Base-by-base conservation (phyloP, 768 basidiomycete genomes). In the Pleurotus giganteus region DNA sequence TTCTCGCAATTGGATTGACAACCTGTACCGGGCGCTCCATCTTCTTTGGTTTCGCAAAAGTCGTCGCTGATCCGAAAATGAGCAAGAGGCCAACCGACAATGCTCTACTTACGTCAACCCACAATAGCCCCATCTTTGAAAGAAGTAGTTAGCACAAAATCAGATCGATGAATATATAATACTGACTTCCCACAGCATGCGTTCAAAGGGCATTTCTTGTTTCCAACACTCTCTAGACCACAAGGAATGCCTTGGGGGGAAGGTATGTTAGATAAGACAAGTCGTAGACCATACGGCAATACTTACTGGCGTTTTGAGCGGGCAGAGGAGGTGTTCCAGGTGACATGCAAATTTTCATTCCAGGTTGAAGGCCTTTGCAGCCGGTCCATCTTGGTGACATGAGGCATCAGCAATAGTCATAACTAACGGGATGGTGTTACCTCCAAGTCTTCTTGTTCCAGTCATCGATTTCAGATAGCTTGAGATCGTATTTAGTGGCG, bases 161-260 rank as follows among this genome's bases (percentile, higher is more conserved):
- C 47, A 19, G 26, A 47, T n/a, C n/a, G 26, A 39, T 24, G 54
- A 12, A 17, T 17, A 28, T 31, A 41, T 19, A 15, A 41, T 36
- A 27, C 53, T 47, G 41, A 58, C 57, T 58, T 58, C 12, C 52
- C 57, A 24, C 57, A 58, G 50, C 57, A 58, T 46, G 53, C 57
- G 17, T 58, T 58, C 19, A 58, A 28, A 11, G 47, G 57, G 47
- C 57, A 58, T 37, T 41, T 31, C 42, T 58, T 54, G 46, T 58
- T 58, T 8, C 57, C 57, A 27, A 55, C 53, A 31, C 57, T 58
- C 57, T 58, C 57, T 28, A 58, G 39, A 11, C 57, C 57, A 23
- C 57, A 58, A 26, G 57, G 53, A 49, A 58, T 58, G 49, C 44
- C 57, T 58, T 32, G 31, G 13, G 39, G 15, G 13, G 31, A 32